Percentiles rank a stretch among this genome's conserved stretches.
Conservation (phyloP, 2,329 filamentous ascomycete genomes). For the Endothia cerciana region DNA sequence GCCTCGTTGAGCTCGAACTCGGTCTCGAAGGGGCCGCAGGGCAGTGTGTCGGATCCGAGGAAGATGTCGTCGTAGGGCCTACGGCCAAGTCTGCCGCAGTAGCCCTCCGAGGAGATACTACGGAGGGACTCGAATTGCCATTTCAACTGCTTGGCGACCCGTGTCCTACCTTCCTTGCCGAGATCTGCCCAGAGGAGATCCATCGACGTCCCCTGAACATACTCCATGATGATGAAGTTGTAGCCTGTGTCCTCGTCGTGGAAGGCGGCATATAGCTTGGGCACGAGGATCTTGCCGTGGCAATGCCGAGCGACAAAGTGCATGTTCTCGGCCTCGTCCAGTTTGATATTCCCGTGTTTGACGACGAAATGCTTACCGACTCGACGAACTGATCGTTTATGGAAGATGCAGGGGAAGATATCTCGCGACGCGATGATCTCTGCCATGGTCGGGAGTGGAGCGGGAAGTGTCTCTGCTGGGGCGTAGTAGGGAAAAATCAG, state of each 20-base stretch:
- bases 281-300: neutral
- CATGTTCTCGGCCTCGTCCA: slow-evolving; percentile 15
- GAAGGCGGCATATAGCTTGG: slow-evolving; percentile 12
- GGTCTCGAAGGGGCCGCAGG: neutral
- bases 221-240: slow-evolving; percentile 15
- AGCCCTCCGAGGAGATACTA: neutral
- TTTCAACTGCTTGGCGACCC: neutral
- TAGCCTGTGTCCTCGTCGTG: neutral
- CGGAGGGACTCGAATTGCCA: slow-evolving; percentile 1
- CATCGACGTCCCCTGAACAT: neutral
- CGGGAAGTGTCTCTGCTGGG: neutral
- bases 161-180: neutral
- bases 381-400: neutral
- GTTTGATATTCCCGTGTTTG: slow-evolving; percentile 10
- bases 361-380: slow-evolving; percentile 11
- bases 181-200: neutral
- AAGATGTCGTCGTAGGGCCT: slow-evolving; percentile 14
- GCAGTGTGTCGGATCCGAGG: neutral
- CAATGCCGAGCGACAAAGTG: neutral
- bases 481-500: slow-evolving; percentile 4
- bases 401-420: slow-evolving; percentile 11
- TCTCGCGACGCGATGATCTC: slow-evolving; percentile 5
- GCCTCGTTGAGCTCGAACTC: slow-evolving; percentile 2
- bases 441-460: neutral
- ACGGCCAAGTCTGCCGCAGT: slow-evolving; percentile 3